Percentiles rank a stretch among this genome's conserved stretches.
phyloP scores from a whole-genome alignment of 257 asterid genomes.

The Penstemon eatonii region DNA sequence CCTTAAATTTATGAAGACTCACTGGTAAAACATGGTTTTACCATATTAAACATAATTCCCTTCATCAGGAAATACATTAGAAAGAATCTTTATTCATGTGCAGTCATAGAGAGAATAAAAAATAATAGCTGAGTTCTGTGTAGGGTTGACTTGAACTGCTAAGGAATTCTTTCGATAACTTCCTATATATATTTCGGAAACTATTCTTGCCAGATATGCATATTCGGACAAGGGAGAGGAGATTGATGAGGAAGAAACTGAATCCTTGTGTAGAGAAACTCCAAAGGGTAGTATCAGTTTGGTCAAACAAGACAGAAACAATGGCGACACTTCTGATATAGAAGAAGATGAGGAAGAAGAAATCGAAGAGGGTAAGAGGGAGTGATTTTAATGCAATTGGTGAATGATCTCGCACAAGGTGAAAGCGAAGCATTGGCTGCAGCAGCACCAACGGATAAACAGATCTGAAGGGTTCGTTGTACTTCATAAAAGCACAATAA shows the following conservation, averaged over 20 bases:
- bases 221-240: constrained; percentile 82
- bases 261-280: constrained; percentile 58
- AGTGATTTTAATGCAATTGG: constrained; percentile 26
- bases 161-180: not conserved
- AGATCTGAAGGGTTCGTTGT: constrained; percentile 13
- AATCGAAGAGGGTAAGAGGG: constrained; percentile 52
- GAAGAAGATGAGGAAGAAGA: constrained; percentile 53
- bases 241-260: constrained; percentile 73
- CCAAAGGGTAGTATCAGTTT: constrained; percentile 71
- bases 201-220: constrained; percentile 63
- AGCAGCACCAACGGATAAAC: constrained; percentile 6
- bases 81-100: not conserved
- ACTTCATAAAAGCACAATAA: constrained; percentile 15
- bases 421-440: constrained; percentile 13
- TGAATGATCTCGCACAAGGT: constrained; percentile 21
- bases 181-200: not conserved
- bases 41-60: not conserved
- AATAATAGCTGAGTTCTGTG: not conserved
- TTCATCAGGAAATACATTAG: not conserved
- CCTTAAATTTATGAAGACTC: not conserved
- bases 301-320: constrained; percentile 57
- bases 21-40: not conserved
- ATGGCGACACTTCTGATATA: constrained; percentile 51
- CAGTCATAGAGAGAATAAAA: not conserved
- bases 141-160: constrained; percentile 2